Evolutionary conservation across 176 grass and related monocot genomes (phyloP), one percentile per base, ranked within the genome.

Genomic region (Alopecurus myosuroides): DNA sequence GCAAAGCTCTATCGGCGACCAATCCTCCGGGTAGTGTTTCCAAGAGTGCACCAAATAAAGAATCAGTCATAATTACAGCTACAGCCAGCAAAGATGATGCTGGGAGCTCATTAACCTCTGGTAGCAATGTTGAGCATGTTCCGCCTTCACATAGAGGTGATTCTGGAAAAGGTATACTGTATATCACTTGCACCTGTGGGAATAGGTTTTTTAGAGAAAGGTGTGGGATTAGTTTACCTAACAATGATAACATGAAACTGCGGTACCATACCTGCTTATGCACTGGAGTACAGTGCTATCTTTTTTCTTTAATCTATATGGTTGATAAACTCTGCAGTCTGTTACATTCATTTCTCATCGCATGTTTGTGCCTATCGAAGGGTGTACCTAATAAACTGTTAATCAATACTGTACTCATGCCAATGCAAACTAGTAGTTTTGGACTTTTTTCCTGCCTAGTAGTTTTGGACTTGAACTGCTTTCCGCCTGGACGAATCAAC

Each of bases 1-100:
- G 79, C 76, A 98, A 95, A 85, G 87, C 89, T 68, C 93, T 92
- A 77, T 91, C 92, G 50, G 96, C 93, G 77, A 72, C 83, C 30
- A 91, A 90, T 83, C 87, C 91, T 51, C 72, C 92, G 41, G 95
- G 87, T 34, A 80, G 85, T 86, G 89, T 93, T 63, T 89, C 91
- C 34, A 89, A 94, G 79, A 78, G 65, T 51, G 40, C 80, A 33
- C 79, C 85, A 37, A 83, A 74, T 64, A 37, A 42, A 22, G 91
- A 91, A 61, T 90, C 88, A 53, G 66, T 39, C 18, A 53, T 22
- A 53, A 53, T 53, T 53, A 67, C 63, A 67, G 7, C 63, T 20
- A 71, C 86, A 64, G 46, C 63, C 57, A 82, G 69, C 35, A 83
- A 82, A 30, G 76, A 81, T n/a, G n/a, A 81, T 22, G 78, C 70